Evolutionary conservation across 2,329 filamentous ascomycete species (phyloP), one percentile per base, ranked within the genome.

Genomic region (Fusarium aywerte): DNA sequence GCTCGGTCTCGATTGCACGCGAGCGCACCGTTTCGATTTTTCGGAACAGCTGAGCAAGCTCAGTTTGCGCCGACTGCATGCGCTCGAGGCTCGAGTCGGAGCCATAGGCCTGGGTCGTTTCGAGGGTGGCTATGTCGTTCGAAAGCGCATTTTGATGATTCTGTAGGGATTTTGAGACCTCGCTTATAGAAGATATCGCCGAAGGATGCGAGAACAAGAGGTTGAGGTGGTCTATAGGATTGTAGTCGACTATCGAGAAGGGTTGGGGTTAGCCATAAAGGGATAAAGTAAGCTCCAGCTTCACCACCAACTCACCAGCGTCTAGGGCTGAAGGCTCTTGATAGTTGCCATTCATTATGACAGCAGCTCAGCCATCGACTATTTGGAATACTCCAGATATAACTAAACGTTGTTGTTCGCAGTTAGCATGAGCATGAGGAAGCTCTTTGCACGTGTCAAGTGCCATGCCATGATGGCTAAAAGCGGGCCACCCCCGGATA

Each of bases 1-100:
- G 90, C 80, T 99, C 96, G 20, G 96, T 98, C 83, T 94, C 89
- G 72, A 96, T 87, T 35, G 96, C 96, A 51, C 95, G 89, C 73
- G 90, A 90, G 55, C 94, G 92, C 55, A 99, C 95, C 68, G 90
- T 92, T 78, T 98, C 95, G 77, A 99, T 97, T 81, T 96, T 97
- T 74, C 89, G 89, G 83, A 99, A 97, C 36, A 99, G 88, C 71
- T 91, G 90, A 18, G 91, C 91, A 65, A 99, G 88, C 80, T 98
- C 96, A 57, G 89, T 87, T 81, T 97, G 95, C 42, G 96, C 94
- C 49, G 90, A 89, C 80, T 96, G 92, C 82, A 99, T 97, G 70
- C 94, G 90, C 80, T 92, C 89, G 65, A 98, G 90, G 76, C 92
- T 96, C 72, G 94, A 93, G 74, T 91, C 88, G 78, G 96, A 92